These are phyloP conservation scores for Ottelia alismoides DNA, from an alignment of 106 monocot species.

Conservation along the genomic window DNA sequence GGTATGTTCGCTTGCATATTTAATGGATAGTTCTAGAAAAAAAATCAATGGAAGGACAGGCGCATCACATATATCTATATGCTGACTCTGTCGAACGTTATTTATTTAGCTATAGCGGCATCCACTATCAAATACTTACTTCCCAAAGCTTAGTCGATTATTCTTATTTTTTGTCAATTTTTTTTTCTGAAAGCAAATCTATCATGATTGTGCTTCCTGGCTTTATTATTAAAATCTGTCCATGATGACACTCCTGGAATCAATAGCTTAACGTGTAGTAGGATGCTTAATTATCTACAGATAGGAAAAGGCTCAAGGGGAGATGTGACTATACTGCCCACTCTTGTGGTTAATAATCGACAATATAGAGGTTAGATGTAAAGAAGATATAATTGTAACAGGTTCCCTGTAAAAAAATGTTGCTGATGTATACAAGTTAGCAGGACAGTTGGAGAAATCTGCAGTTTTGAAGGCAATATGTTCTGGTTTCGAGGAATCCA, in stretches of 20 bases:
- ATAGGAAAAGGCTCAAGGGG: slow-evolving; percentile 86
- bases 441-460: slow-evolving; percentile 79
- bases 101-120: too few relatives aligned
- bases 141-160: too few relatives aligned
- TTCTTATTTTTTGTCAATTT: too few relatives aligned
- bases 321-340: slow-evolving; percentile 92
- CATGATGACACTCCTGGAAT: too few relatives aligned
- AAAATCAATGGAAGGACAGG: too few relatives aligned
- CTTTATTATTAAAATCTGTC: too few relatives aligned
- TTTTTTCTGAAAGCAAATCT: neutral
- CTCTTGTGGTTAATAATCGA: slow-evolving; percentile 71
- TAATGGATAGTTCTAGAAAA: neutral
- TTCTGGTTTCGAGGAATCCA: slow-evolving; percentile 87
- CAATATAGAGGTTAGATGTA: slow-evolving; percentile 69
- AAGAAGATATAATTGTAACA: neutral
- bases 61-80: too few relatives aligned
- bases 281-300: too few relatives aligned
- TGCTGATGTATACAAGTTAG: neutral
- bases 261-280: too few relatives aligned
- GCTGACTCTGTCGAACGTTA: neutral
- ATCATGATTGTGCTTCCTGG: too few relatives aligned
- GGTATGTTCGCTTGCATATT: neutral
- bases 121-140: too few relatives aligned
- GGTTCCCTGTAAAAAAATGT: neutral
- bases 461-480: slow-evolving; percentile 88